Evolutionary conservation across 345 rosid genomes (phyloP).

Genomic region (Aquilaria sinensis): DNA sequence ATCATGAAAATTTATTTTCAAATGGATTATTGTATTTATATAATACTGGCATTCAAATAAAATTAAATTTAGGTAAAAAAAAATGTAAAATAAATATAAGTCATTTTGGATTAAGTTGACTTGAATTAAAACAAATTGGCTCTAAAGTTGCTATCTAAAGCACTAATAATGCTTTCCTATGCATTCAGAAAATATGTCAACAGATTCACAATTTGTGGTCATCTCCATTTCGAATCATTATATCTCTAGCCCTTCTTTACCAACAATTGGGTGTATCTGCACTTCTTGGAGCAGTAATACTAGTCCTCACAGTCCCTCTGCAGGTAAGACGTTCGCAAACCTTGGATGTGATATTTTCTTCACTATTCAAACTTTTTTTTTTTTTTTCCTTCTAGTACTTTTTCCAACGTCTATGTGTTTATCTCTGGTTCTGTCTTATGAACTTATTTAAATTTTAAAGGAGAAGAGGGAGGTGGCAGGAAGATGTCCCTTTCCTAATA

Average conservation of each 20-base stretch:
- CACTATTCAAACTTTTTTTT: neutral
- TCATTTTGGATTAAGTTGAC: no score
- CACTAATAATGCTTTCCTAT: no score
- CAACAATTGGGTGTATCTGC: constrained; percentile 91
- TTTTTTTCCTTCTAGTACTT: neutral
- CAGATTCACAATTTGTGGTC: constrained; percentile 93
- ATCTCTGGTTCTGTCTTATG: neutral
- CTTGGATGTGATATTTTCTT: no score
- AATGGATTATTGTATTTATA: no score
- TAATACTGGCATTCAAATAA: no score
- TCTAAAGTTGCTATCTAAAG: no score
- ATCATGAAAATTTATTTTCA: no score
- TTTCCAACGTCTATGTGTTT: neutral
- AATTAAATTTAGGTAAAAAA: no score
- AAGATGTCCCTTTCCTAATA: neutral
- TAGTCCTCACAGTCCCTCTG: constrained; percentile 74
- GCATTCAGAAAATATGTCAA: constrained; percentile 68
- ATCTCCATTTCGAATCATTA: constrained; percentile 83
- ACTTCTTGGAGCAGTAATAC: constrained; percentile 70
- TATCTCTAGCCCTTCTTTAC: constrained; percentile 83
- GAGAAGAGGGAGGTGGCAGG: neutral
- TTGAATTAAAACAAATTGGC: no score
- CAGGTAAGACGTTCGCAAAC: constrained; percentile 38
- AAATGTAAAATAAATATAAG: no score
- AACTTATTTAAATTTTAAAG: neutral